Evolutionary conservation across 1,284 basidiomycete genomes (phyloP).

Genomic region (Marasmius oreades): DNA sequence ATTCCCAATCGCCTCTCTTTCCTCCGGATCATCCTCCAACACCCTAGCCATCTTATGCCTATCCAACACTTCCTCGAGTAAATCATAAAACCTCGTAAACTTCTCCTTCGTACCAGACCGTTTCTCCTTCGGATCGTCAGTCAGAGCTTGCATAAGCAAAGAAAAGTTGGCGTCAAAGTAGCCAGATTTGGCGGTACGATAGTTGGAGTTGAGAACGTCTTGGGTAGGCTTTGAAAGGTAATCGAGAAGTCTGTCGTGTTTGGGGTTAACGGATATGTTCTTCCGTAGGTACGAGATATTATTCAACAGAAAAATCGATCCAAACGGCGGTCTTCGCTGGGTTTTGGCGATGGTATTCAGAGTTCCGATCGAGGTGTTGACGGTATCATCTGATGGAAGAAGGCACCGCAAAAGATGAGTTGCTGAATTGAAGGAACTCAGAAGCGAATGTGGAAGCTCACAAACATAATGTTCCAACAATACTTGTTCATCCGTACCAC

Average conservation of each 20-base stretch:
- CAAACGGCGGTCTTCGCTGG: slow-evolving; percentile 62
- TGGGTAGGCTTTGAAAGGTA: slow-evolving; percentile 59
- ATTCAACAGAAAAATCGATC: slow-evolving; percentile 75
- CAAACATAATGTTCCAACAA: slow-evolving; percentile 73
- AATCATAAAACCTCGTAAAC: slow-evolving; percentile 73
- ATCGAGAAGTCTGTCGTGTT: slow-evolving; percentile 36
- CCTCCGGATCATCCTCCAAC: slow-evolving; percentile 66
- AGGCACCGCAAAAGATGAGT: slow-evolving; percentile 6
- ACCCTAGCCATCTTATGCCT: slow-evolving; percentile 63
- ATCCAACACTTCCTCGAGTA: slow-evolving; percentile 73
- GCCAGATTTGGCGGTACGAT: slow-evolving; percentile 72
- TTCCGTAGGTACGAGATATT: slow-evolving; percentile 68
- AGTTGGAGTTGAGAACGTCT: slow-evolving; percentile 61
- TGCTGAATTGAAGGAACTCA: background rate
- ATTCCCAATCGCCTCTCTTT: slow-evolving; percentile 54
- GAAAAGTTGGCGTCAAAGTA: slow-evolving; percentile 81
- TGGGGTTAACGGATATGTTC: slow-evolving; percentile 50
- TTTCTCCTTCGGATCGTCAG: slow-evolving; percentile 64
- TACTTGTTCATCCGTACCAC: slow-evolving; percentile 52
- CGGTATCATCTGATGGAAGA: slow-evolving; percentile 55
- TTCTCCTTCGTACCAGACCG: slow-evolving; percentile 73
- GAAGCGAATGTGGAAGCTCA: slow-evolving; percentile 32
- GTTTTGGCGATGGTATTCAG: slow-evolving; percentile 59
- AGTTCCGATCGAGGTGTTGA: slow-evolving; percentile 55
- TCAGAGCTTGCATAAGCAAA: slow-evolving; percentile 66